These are phyloP conservation scores for Leptodontidium sp. DNA, from an alignment of 2,329 filamentous ascomycete genomes.

Conservation along the genomic window DNA sequence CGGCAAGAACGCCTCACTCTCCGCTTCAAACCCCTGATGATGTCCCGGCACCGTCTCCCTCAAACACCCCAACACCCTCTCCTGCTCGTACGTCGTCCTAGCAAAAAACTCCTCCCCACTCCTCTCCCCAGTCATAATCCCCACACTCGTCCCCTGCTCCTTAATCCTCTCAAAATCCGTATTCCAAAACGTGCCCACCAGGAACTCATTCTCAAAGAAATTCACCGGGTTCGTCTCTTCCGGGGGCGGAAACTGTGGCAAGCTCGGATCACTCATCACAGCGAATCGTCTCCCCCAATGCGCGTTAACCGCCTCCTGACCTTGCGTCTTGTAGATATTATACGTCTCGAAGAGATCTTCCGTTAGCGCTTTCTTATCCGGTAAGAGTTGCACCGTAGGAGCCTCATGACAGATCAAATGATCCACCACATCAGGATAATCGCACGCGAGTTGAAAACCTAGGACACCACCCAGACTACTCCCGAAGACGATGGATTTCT, in stretches of 20 bases:
- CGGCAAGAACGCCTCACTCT: slow-evolving; percentile 44
- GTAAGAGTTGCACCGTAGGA: slow-evolving; percentile 41
- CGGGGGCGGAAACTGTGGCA: slow-evolving; percentile 13
- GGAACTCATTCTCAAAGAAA: slow-evolving; percentile 47
- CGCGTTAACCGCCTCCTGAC: slow-evolving; percentile 33
- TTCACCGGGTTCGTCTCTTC: slow-evolving; percentile 41
- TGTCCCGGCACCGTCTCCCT: slow-evolving; percentile 43
- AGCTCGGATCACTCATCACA: slow-evolving; percentile 40
- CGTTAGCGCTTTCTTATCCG: slow-evolving; percentile 39
- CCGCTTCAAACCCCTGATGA: slow-evolving; percentile 47
- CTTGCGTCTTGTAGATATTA: slow-evolving; percentile 38
- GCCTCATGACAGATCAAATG: slow-evolving; percentile 48
- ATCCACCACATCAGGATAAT: slow-evolving; percentile 44
- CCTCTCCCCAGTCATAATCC: slow-evolving; percentile 42
- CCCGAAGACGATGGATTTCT: slow-evolving; percentile 75
- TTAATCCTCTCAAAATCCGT: slow-evolving; percentile 43
- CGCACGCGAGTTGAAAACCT: slow-evolving; percentile 45
- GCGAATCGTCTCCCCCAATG: slow-evolving; percentile 38
- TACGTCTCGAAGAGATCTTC: slow-evolving; percentile 41
- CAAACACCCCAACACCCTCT: slow-evolving; percentile 44
- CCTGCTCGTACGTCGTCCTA: slow-evolving; percentile 43
- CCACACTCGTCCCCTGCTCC: slow-evolving; percentile 43
- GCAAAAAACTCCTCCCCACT: slow-evolving; percentile 46
- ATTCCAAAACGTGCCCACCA: slow-evolving; percentile 34
- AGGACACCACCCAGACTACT: slow-evolving; percentile 52